Conservation (phyloP, 177 flowering plant species). For the Tripterygium wilfordii region DNA sequence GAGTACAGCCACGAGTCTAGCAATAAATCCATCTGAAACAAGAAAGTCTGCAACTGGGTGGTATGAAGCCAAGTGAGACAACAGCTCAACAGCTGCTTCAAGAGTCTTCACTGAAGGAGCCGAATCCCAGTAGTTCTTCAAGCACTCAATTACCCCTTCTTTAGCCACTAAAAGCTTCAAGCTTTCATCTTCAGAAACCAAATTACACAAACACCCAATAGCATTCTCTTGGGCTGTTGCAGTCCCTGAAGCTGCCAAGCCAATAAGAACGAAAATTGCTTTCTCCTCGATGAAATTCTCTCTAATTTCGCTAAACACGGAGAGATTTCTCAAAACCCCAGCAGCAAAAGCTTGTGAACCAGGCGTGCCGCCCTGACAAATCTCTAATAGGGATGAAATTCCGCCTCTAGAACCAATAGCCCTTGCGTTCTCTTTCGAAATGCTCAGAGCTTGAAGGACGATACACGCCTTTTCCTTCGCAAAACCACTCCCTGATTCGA, state of each 20-base stretch:
- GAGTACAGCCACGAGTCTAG: conserved; percentile 35
- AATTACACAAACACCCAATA: conserved; percentile 66
- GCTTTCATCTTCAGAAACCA: conserved; percentile 44
- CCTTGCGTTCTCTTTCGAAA: conserved; percentile 73
- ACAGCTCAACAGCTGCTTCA: conserved; percentile 53
- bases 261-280: conserved; percentile 45
- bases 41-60: conserved; percentile 44
- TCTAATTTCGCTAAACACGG: conserved; percentile 44
- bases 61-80: conserved; percentile 45
- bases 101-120: conserved; percentile 30
- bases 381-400: conserved; percentile 67
- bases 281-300: conserved; percentile 73
- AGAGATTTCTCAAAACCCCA: conserved; percentile 69
- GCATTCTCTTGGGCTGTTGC: conserved; percentile 61
- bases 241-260: conserved; percentile 57
- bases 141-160: conserved; percentile 61
- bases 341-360: conserved; percentile 77
- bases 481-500: conserved; percentile 75
- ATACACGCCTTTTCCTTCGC: conserved; percentile 80
- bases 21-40: conserved; percentile 49
- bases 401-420: conserved; percentile 78
- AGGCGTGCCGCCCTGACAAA: conserved; percentile 73
- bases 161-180: conserved; percentile 55
- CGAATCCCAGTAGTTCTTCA: conserved; percentile 78
- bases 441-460: conserved; percentile 59